A percentile compares a stretch with the other conserved stretches of the same genome.
Evolutionary conservation across 306 rosid genomes (phyloP).

Genomic region (Hippophae rhamnoides): DNA sequence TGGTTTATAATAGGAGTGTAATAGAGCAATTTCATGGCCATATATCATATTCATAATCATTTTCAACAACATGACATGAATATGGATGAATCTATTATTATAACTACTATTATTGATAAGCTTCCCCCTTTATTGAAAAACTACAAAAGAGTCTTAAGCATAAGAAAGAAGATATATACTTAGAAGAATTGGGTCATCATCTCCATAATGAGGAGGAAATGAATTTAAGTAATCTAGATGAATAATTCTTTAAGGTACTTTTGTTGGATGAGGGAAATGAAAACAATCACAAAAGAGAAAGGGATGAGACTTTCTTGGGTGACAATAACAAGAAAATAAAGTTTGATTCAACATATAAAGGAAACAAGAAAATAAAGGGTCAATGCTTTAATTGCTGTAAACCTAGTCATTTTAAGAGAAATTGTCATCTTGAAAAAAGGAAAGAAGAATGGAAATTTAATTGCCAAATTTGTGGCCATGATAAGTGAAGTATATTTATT

Average conservation of each 20-base stretch:
- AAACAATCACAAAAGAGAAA: no score
- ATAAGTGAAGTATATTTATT: no score
- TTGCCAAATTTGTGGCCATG: no score
- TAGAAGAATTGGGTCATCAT: neutral
- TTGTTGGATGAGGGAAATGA: no score
- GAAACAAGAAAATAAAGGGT: neutral
- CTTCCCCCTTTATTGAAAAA: slow-evolving; percentile 11
- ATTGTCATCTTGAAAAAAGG: no score
- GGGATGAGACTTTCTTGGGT: no score
- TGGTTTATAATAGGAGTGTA: neutral
- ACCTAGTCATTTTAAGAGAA: neutral
- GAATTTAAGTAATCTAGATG: no score
- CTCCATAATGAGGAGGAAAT: neutral
- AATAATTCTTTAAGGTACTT: no score
- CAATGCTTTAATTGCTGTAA: neutral
- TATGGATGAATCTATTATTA: slow-evolving; percentile 7
- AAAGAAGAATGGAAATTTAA: no score
- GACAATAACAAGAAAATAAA: no score
- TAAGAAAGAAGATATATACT: slow-evolving; percentile 1
- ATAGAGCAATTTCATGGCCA: neutral
- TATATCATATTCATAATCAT: neutral
- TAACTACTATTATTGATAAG: slow-evolving; percentile 2
- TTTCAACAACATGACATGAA: neutral
- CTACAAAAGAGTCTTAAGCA: slow-evolving; percentile 4
- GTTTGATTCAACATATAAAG: no score